Evolutionary conservation across 2,329 filamentous ascomycete species (phyloP), one percentile per base, ranked within the genome.

Genomic region (Corniculantispora saksenae): DNA sequence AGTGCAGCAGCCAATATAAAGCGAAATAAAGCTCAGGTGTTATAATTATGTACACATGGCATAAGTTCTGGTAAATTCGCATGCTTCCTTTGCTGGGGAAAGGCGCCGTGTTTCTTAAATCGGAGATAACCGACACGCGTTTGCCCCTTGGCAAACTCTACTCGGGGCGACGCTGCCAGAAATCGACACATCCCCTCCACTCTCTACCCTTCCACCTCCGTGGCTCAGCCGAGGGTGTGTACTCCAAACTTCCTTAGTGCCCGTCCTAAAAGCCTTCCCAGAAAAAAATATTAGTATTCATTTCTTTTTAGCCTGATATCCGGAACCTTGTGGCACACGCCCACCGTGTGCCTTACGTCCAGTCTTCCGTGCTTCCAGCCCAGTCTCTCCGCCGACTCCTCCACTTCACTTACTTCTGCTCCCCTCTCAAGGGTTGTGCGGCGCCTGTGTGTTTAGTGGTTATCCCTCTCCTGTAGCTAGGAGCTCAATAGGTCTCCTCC

Each of bases 121-220:
- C 60, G 60, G 60, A 62, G 60, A 62, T 62, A 62, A 55, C 60
- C 50, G 60, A 62, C 38, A 35, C 23, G 35, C 38, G 40, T 55
- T n/a, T 55, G 25, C 48, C 50, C 48, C 60, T 47, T 55, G 50
- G 60, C 60, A 62, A 62, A 62, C 60, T 62, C 60, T 62, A 55
- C 60, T 62, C n/a, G 50, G 23, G 32, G 43, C 45, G n/a, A 59
- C 27, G 47, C 58, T 43, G 25, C 48, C 50, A 55, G 19, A 47
- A 29, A 53, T 61, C 48, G 59, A 54, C 48, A 54, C 35, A 35
- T 48, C 27, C 17, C 58, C 47, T 60, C 57, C 45, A 38, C 56
- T 48, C 43, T 17, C 45, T 38, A n/a, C 57, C 27, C 17, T 10
- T 29, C 38, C 38, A 29, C 23, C 15, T 29, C 55, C 38, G 19